Base-by-base conservation (phyloP, 352 stramenopile species). In the Plasmopara viticola region DNA sequence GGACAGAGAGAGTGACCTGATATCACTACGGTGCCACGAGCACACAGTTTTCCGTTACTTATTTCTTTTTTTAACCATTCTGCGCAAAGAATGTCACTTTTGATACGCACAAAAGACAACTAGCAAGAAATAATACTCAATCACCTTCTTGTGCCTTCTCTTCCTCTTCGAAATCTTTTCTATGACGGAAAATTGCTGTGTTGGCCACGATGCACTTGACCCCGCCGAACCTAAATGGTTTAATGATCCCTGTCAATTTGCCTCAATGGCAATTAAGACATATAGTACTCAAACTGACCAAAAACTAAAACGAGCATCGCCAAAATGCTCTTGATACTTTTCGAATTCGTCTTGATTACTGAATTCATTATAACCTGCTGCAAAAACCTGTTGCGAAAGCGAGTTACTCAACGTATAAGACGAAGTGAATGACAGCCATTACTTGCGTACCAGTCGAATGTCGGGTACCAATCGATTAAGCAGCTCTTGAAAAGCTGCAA, bases 121-220 rank as follows among this genome's bases (percentile, higher is more conserved):
- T 25, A 25, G 18, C 6, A 30, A n/a, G 20, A 38, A 8, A 1
- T n/a, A 40, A 46, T 37, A 28, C 44, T 31, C n/a, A 40, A 20
- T 15, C 13, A 94, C 84, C 72, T 72, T 84, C 66, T 63, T 88
- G 84, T 6, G 48, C 58, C 49, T 58, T 52, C 10, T 72, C 60
- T 51, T 76, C 51, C 0, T 78, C 47, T 5, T 34, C 15, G 14
- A 79, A 70, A 0, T 66, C 31, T 0, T 60, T 49, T 10, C 63
- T 48, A 25, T 67, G 47, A 33, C 46, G 52, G 0, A 87, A 42
- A 29, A 85, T 40, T 2, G 70, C 62, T 7, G 80, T 84, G 42
- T 94, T 87, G 30, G 76, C 40, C 14, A 91, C 78, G 30, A 94
- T 84, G 41, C 71, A 88, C 48, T 91, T 94, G 52, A 88, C 75